Percentiles rank a stretch among this genome's conserved stretches.
Conservation (phyloP, 169 alveolate genomes). For the Eimeria praecox region DNA sequence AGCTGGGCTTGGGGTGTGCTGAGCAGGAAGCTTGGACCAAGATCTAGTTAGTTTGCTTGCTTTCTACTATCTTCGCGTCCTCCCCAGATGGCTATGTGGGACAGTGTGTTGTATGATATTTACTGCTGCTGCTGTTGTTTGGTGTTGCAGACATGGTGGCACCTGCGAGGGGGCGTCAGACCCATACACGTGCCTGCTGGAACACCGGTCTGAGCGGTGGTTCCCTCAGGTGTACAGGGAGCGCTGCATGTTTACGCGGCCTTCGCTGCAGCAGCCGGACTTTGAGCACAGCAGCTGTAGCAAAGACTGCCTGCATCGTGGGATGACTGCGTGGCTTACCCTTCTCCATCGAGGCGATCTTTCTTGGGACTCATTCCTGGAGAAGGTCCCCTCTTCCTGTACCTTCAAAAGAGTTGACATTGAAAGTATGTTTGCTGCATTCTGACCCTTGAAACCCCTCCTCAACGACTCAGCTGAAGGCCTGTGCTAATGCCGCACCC, state of each 20-base stretch:
- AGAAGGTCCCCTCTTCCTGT: constrained; percentile 24
- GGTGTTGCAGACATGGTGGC: constrained; percentile 24
- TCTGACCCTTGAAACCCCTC: background rate
- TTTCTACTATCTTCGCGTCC: background rate
- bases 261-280: constrained; percentile 65
- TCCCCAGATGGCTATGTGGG: background rate
- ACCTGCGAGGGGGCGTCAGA: constrained; percentile 27
- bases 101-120: background rate
- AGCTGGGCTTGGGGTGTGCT: background rate
- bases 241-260: constrained; percentile 31
- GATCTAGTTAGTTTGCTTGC: background rate
- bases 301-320: constrained; percentile 49
- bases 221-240: constrained; percentile 30
- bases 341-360: constrained; percentile 29
- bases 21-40: background rate
- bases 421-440: background rate
- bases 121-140: background rate
- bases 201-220: constrained; percentile 43
- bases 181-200: constrained; percentile 22
- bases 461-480: background rate
- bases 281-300: constrained; percentile 48
- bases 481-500: background rate
- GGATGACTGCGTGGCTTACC: constrained; percentile 54
- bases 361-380: constrained; percentile 9
- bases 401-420: background rate